phyloP scores from a whole-genome alignment of 148 eudicot species.

The Dianthus caryophyllus region DNA sequence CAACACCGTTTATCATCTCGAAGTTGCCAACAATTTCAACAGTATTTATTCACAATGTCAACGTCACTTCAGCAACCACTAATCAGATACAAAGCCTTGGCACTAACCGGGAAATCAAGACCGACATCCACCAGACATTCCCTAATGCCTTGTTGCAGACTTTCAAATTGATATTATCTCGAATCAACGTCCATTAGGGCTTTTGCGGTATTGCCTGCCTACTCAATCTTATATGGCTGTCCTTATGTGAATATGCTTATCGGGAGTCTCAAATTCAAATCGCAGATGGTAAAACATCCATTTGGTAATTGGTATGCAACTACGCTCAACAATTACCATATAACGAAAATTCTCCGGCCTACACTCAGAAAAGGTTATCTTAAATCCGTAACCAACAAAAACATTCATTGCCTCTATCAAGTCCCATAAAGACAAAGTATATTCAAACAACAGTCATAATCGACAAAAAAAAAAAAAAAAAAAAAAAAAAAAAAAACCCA shows the following conservation, averaged over 20 bases:
- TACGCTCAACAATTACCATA: not conserved
- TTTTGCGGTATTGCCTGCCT: not conserved
- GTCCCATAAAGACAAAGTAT: not conserved
- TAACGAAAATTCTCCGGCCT: not conserved
- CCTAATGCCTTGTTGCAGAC: no score
- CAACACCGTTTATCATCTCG: not conserved
- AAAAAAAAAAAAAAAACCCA: no score
- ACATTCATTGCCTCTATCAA: not conserved
- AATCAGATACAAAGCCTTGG: no score
- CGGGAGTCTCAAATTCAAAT: not conserved
- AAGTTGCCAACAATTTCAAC: not conserved
- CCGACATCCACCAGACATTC: no score
- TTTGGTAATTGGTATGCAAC: not conserved
- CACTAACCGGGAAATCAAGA: no score
- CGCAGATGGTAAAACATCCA: not conserved
- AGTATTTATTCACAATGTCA: no score
- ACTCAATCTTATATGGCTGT: no score
- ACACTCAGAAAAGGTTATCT: not conserved
- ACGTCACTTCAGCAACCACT: no score
- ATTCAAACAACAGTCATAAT: not conserved
- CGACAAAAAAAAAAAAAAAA: not conserved
- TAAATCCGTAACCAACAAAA: not conserved
- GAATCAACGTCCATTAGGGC: no score
- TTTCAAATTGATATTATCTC: no score
- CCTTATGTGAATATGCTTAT: not conserved